Evolutionary conservation across 2,329 filamentous ascomycete genomes (phyloP).

Genomic region (Clarireedia hainanense): DNA sequence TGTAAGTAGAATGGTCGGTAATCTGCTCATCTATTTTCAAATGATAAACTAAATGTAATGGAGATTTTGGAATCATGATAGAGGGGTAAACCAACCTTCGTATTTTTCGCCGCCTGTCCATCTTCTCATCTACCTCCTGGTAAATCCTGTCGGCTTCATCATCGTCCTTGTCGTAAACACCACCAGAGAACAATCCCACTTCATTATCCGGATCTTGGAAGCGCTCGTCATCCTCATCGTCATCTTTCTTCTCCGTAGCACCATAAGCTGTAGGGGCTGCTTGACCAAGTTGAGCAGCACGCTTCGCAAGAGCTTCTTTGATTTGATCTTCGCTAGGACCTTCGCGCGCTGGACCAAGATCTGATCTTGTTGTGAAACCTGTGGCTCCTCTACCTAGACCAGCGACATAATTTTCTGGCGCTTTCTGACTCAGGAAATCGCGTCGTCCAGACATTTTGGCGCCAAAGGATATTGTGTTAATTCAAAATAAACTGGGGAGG

Average conservation of each 20-base stretch:
- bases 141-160: conserved; percentile 97
- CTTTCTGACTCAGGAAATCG: conserved; percentile 83
- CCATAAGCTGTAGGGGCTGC: conserved; percentile 69
- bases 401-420: conserved; percentile 84
- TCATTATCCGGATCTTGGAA: conserved; percentile 98
- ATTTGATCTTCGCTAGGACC: conserved; percentile 97
- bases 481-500: neutral
- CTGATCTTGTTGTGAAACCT: conserved; percentile 94
- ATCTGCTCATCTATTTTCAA: conserved; percentile 61
- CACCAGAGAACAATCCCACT: conserved; percentile 87
- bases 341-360: conserved; percentile 89
- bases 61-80: conserved; percentile 23
- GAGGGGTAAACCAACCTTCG: conserved; percentile 64
- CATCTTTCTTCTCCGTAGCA: conserved; percentile 39
- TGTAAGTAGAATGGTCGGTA: conserved; percentile 65
- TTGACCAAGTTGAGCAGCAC: conserved; percentile 72
- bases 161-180: conserved; percentile 94
- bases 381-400: conserved; percentile 96
- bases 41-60: conserved; percentile 58
- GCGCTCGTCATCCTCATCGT: conserved; percentile 69
- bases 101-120: conserved; percentile 80
- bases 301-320: conserved; percentile 92
- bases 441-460: conserved; percentile 42
- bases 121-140: conserved; percentile 91
- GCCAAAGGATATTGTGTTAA: neutral